These are phyloP conservation scores for Gracilaria domingensis DNA, from an alignment of 23 red algal species.

Conservation along the genomic window DNA sequence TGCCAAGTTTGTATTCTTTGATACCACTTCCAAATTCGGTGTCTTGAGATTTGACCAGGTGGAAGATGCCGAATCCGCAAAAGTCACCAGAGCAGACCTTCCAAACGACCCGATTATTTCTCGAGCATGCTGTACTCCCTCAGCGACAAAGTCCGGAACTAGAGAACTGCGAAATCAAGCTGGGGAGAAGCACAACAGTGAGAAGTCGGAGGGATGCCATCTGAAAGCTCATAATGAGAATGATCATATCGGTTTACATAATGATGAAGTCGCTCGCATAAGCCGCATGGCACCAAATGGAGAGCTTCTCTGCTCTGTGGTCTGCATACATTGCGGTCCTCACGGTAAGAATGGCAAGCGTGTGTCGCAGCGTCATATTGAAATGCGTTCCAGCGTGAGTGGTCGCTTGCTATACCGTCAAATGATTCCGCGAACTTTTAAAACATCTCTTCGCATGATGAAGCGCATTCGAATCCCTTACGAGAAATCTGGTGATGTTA, in stretches of 20 bases:
- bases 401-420: conserved; percentile 54
- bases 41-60: conserved; percentile 68
- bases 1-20: conserved; percentile 61
- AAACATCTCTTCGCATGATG: not conserved
- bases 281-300: conserved; percentile 66
- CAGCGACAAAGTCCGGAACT: not conserved
- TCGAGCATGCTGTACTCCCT: not conserved
- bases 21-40: conserved; percentile 75
- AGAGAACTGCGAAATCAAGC: too few relatives aligned
- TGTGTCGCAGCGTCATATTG: conserved; percentile 33
- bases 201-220: too few relatives aligned
- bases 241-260: not conserved
- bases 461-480: conserved; percentile 16
- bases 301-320: conserved; percentile 54
- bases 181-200: too few relatives aligned
- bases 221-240: not conserved
- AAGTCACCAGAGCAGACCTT: conserved; percentile 54
- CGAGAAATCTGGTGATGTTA: conserved; percentile 60
- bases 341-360: not conserved
- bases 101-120: conserved; percentile 45
- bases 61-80: conserved; percentile 39
- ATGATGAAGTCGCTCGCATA: conserved; percentile 21
- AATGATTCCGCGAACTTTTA: not conserved
- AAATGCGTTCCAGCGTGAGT: conserved; percentile 63
- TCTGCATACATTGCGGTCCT: conserved; percentile 17